phyloP scores from a whole-genome alignment of 2,329 filamentous ascomycete genomes.

The Lasiodiplodia citricola region DNA sequence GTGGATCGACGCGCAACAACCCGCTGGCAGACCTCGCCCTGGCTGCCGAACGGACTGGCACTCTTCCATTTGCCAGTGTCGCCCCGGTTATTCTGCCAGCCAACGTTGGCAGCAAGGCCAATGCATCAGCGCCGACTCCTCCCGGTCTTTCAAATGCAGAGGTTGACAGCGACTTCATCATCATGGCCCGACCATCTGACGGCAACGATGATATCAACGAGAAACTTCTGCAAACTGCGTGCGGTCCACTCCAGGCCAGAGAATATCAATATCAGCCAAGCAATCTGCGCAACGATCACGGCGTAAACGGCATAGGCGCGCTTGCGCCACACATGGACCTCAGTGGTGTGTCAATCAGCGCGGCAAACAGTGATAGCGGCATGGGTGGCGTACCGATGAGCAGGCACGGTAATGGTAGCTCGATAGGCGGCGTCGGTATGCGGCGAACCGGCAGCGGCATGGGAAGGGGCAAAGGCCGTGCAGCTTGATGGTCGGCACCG shows the following conservation, averaged over 20 bases:
- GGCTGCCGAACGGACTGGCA: slow-evolving; percentile 42
- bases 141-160: slow-evolving; percentile 50
- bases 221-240: slow-evolving; percentile 43
- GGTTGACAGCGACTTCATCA: slow-evolving; percentile 54
- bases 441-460: slow-evolving; percentile 44
- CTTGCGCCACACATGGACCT: slow-evolving; percentile 23
- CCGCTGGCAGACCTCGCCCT: slow-evolving; percentile 62
- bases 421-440: slow-evolving; percentile 43
- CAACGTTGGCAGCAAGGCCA: slow-evolving; percentile 52
- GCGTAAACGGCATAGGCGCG: neutral
- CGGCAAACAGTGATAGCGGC: slow-evolving; percentile 20
- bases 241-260: slow-evolving; percentile 39
- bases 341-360: slow-evolving; percentile 15
- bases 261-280: slow-evolving; percentile 38
- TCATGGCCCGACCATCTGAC: slow-evolving; percentile 50
- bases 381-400: slow-evolving; percentile 43
- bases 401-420: slow-evolving; percentile 38
- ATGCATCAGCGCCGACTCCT: slow-evolving; percentile 55
- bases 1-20: slow-evolving; percentile 56
- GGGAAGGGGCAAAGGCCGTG: slow-evolving; percentile 40
- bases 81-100: slow-evolving; percentile 51
- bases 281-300: slow-evolving; percentile 7
- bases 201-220: slow-evolving; percentile 47
- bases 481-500: neutral
- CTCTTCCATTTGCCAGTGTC: slow-evolving; percentile 48